Conservation (phyloP, 179 eudicot species). For the Sideroxylon spinosum region DNA sequence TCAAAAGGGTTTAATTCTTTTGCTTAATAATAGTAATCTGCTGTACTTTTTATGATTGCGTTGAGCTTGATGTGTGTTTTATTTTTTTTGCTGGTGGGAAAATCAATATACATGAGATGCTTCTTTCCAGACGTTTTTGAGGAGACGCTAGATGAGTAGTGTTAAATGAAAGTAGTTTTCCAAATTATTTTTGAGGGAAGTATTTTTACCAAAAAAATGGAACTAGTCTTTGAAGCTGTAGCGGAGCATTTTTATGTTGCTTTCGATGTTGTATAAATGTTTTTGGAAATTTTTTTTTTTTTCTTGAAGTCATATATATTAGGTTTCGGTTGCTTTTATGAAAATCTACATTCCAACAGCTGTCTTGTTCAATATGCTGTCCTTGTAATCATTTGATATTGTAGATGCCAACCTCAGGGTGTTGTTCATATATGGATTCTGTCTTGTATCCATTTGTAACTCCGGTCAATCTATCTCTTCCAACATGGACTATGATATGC, state of each 20-base stretch:
- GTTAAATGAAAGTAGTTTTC: background rate
- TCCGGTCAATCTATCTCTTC: background rate
- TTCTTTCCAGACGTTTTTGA: background rate
- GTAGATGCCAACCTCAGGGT: background rate
- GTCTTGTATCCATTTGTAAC: background rate
- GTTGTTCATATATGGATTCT: background rate
- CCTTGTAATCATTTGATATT: no score
- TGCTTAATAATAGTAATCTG: no score
- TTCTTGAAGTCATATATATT: background rate
- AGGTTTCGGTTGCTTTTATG: background rate
- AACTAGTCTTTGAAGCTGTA: background rate
- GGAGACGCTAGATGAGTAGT: background rate
- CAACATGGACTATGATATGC: background rate
- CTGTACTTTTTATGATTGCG: no score
- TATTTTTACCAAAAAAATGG: background rate
- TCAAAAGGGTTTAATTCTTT: no score
- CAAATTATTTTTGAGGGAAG: background rate
- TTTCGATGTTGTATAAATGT: background rate
- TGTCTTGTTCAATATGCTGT: background rate
- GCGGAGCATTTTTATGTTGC: background rate
- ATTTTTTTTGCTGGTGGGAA: background rate
- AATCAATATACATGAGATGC: background rate
- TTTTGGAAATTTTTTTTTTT: background rate
- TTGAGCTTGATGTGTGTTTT: background rate
- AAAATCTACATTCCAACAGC: background rate